Percentiles rank a stretch among this genome's conserved stretches.
These are phyloP conservation scores for Fusarium chuoi DNA, from an alignment of 2,329 filamentous ascomycete species.

Conservation along the genomic window DNA sequence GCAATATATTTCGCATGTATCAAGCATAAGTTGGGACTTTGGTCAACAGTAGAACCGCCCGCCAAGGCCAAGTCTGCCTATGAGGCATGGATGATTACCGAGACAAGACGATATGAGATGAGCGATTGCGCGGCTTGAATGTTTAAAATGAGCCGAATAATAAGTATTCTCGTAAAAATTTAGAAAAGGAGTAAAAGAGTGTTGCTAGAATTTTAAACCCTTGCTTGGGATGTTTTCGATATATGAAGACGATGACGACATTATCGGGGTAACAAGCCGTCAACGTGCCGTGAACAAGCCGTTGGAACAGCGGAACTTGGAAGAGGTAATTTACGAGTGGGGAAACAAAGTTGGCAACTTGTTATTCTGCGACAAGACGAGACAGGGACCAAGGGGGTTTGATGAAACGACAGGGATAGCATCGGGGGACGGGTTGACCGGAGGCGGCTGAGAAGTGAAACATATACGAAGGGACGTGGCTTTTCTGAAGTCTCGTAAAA, in stretches of 20 bases:
- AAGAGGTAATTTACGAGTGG: constrained; percentile 19
- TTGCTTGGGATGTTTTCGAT: constrained; percentile 26
- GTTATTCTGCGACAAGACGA: constrained; percentile 34
- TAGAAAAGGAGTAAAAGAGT: background rate
- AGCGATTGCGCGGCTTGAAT: constrained; percentile 19
- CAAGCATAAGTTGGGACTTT: background rate
- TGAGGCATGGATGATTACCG: constrained; percentile 13
- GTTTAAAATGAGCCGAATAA: constrained; percentile 1
- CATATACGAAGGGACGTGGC: constrained; percentile 4
- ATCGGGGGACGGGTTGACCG: constrained; percentile 15
- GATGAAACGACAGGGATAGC: constrained; percentile 33
- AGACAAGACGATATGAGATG: constrained; percentile 15
- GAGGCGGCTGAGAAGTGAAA: constrained; percentile 24
- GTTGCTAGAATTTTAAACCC: constrained; percentile 6
- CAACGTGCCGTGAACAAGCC: background rate
- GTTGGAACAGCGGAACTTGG: constrained; percentile 2
- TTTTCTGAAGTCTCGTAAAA: background rate
- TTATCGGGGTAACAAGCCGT: constrained; percentile 9
- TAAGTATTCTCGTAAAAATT: background rate
- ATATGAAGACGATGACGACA: constrained; percentile 7
- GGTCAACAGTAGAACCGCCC: constrained; percentile 10
- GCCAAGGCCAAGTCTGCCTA: constrained; percentile 20
- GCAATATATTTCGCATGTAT: background rate
- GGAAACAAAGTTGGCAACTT: constrained; percentile 6
- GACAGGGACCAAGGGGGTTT: constrained; percentile 27